Evolutionary conservation across 768 basidiomycete species (phyloP).

Genomic region (Pleurotus djamor): DNA sequence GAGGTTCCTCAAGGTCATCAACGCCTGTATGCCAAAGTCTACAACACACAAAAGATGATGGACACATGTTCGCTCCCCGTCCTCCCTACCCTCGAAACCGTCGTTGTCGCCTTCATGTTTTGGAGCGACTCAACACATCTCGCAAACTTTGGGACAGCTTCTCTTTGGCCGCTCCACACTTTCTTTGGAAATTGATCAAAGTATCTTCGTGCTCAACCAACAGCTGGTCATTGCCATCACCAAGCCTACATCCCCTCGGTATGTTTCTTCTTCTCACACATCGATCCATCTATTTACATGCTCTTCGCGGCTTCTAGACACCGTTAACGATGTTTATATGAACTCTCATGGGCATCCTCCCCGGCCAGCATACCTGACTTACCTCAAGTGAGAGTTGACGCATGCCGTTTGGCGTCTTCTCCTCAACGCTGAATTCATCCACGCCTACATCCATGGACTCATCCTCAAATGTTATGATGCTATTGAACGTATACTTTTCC

Average conservation of each 20-base stretch:
- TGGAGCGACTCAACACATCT: constrained; percentile 26
- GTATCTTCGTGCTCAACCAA: constrained; percentile 21
- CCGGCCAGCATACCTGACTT: constrained; percentile 11
- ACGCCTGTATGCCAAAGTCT: constrained; percentile 18
- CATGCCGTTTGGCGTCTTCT: constrained; percentile 22
- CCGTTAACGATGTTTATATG: constrained; percentile 17
- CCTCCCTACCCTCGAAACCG: constrained; percentile 11
- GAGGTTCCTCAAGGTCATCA: constrained; percentile 13
- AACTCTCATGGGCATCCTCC: constrained; percentile 8
- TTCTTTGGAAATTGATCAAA: constrained; percentile 32
- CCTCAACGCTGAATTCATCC: constrained; percentile 19
- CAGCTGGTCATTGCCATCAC: constrained; percentile 21
- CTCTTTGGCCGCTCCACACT: constrained; percentile 30
- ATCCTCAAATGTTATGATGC: constrained; percentile 22
- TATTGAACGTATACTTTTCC: constrained; percentile 18
- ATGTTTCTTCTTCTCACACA: background rate
- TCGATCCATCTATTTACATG: background rate
- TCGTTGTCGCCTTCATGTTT: constrained; percentile 20
- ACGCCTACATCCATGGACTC: constrained; percentile 21
- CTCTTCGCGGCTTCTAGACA: constrained; percentile 18
- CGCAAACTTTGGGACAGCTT: constrained; percentile 18
- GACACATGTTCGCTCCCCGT: constrained; percentile 3
- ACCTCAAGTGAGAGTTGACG: constrained; percentile 22
- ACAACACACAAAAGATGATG: constrained; percentile 14
- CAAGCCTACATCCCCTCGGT: constrained; percentile 30